Evolutionary conservation across 2,329 filamentous ascomycete genomes (phyloP), one percentile per base, ranked within the genome.

Genomic region (Trichoderma koningii): DNA sequence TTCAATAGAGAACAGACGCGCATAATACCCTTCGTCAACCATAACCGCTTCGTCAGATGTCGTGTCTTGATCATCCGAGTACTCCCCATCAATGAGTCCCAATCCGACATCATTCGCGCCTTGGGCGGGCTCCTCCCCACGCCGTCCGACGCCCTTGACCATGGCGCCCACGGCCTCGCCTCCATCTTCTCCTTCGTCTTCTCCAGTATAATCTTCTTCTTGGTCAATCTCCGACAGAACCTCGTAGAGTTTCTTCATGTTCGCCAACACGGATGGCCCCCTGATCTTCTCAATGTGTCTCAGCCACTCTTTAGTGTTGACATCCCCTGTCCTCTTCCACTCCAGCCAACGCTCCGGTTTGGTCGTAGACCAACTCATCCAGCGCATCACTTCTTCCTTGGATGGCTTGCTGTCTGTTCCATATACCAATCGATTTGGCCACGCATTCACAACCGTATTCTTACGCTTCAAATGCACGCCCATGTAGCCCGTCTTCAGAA

Each of bases 331-430:
- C 28, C 63, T 70, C 23, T 67, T 70, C 73, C 73, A 74, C 59
- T 74, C 73, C 5, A 74, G 52, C 72, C 72, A 74, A 52, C 69
- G 67, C 21, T 67, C 55, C 3, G 72, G 70, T 28, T 44, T 64
- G 15, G 45, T 51, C 53, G 68, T 53, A 6, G 67, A 57, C 72
- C 72, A 74, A 1, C 70, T 65, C 7, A 73, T 17, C 65, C 64
- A 70, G 30, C 70, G 69, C 44, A 71, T 68, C 10, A 71, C 70
- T 12, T 70, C 68, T 19, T 64, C 28, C 19, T 65, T 28, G 2
- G 61, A 64, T 4, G 68, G 70, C 12, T 14, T 53, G 19, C 63
- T 60, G 0, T 51, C 67, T 5, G 28, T 63, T n/a, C 41, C 56
- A 47, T 69, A 50, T 3, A 71, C 55, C 15, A 72, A 57, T 19